Evolutionary conservation across 805 yeast genomes (phyloP), one percentile per base, ranked within the genome.

Genomic region (Lachancea sp.): DNA sequence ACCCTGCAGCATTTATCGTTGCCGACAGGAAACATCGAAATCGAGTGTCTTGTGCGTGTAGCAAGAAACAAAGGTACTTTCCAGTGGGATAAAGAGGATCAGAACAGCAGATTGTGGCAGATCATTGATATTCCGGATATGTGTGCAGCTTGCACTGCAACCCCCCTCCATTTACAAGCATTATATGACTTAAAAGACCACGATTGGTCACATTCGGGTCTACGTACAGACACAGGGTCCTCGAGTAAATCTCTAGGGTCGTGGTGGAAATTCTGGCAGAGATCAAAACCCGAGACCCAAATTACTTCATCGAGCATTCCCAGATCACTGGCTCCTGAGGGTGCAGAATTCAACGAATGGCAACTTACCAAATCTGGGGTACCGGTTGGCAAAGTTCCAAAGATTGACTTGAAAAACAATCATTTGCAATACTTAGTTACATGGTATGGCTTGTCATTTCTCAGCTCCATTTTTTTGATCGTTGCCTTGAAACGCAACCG

Each of bases 401-500:
- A 77, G 51, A 76, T 90, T 24, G 89, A 80, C 49, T 73, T 86
- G 56, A 78, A 83, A 45, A 92, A 92, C 60, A 87, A 88, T 56
- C 98, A 92, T 58, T 64, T 89, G 60, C 96, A 90, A 60, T 92
- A 92, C 60, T 66, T 92, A 55, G 77, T 87, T 16, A 92, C 98
- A 0, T 92, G 98, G 98, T 90, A 85, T 60, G 95, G 96, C 0
- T 72, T 90, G 31, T 78, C 88, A 2, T 52, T 83, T 29, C 74
- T 85, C 28, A 82, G 95, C 26, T 52, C 88, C 0, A 75, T 82
- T 24, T 74, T 87, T 63, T 70, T 92, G 24, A 49, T 71, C 20
- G 56, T 74, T 22, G 74, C 80, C 15, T 49, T 80, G 42, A 69
- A 63, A 46, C 76, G 74, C 54, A 52, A 50, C 42, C 45, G 44